phyloP scores from a whole-genome alignment of 495 filamentous ascomycete species.

The Penicillium egyptiacum region DNA sequence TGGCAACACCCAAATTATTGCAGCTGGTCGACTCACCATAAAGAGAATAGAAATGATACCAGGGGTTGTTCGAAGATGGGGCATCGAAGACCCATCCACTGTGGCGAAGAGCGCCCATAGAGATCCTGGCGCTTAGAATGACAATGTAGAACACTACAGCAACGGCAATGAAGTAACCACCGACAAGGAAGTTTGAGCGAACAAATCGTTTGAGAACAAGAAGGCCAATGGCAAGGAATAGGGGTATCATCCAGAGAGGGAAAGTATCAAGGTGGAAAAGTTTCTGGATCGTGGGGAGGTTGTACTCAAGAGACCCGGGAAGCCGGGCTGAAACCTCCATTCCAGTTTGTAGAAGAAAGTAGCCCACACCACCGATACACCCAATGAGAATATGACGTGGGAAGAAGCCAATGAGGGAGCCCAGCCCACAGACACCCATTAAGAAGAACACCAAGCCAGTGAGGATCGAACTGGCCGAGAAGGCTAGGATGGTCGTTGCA shows the following conservation, averaged over 20 bases:
- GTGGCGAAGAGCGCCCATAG: constrained; percentile 60
- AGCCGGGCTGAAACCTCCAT: constrained; percentile 93
- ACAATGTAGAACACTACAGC: constrained; percentile 82
- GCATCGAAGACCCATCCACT: constrained; percentile 89
- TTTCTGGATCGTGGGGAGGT: constrained; percentile 68
- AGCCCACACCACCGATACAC: constrained; percentile 97
- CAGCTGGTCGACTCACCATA: constrained; percentile 61
- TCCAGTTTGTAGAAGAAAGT: constrained; percentile 87
- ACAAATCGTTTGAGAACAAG: constrained; percentile 70
- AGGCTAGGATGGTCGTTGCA: constrained; percentile 88
- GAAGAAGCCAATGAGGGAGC: constrained; percentile 93
- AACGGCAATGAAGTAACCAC: constrained; percentile 81
- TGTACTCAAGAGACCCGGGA: constrained; percentile 78
- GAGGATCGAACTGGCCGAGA: constrained; percentile 85
- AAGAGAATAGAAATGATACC: constrained; percentile 94
- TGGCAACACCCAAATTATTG: not conserved
- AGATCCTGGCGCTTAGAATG: constrained; percentile 60
- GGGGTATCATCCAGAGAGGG: constrained; percentile 77
- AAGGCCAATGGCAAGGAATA: constrained; percentile 73
- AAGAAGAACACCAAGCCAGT: constrained; percentile 89
- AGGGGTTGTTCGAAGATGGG: constrained; percentile 79
- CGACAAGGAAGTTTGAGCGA: constrained; percentile 77
- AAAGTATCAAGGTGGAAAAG: constrained; percentile 71
- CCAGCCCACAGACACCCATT: constrained; percentile 81
- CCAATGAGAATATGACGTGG: constrained; percentile 94